Conservation (phyloP, 2,329 filamentous ascomycete genomes). For the Aspergillus awamori region DNA sequence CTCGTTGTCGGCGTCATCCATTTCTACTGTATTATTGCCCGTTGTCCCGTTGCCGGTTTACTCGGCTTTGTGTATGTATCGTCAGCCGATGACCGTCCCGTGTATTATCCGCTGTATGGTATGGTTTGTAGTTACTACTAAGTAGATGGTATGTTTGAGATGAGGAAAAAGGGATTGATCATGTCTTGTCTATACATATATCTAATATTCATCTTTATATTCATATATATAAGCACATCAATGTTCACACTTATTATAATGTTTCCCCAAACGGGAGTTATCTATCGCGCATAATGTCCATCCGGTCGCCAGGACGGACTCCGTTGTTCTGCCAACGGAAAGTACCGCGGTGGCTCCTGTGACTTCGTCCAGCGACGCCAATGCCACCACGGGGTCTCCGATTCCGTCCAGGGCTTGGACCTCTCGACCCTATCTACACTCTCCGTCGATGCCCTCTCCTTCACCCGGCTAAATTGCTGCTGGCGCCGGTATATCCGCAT, state of each 20-base stretch:
- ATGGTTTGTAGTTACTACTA: not conserved
- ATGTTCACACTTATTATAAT: too few relatives aligned
- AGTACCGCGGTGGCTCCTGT: conserved; percentile 25
- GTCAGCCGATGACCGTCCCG: conserved; percentile 6
- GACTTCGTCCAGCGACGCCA: conserved; percentile 32
- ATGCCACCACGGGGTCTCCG: conserved; percentile 35
- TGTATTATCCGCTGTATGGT: not conserved
- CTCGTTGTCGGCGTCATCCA: too few relatives aligned
- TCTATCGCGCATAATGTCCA: conserved; percentile 1
- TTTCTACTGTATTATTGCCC: too few relatives aligned
- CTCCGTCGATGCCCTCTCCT: conserved; percentile 18
- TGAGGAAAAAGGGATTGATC: not conserved
- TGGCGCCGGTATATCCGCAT: conserved; percentile 17
- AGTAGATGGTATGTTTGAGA: not conserved
- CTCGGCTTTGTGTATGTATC: conserved; percentile 4
- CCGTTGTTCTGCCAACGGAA: conserved; percentile 29
- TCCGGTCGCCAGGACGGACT: conserved; percentile 1
- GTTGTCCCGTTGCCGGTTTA: not conserved
- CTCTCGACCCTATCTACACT: conserved; percentile 22
- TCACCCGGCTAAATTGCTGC: conserved; percentile 6
- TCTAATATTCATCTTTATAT: too few relatives aligned
- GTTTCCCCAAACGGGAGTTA: too few relatives aligned
- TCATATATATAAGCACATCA: too few relatives aligned
- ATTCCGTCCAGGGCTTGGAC: conserved; percentile 18
- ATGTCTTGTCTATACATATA: not conserved